These are phyloP conservation scores for Fusarium subglutinans DNA, from an alignment of 2,329 filamentous ascomycete genomes.

Conservation along the genomic window DNA sequence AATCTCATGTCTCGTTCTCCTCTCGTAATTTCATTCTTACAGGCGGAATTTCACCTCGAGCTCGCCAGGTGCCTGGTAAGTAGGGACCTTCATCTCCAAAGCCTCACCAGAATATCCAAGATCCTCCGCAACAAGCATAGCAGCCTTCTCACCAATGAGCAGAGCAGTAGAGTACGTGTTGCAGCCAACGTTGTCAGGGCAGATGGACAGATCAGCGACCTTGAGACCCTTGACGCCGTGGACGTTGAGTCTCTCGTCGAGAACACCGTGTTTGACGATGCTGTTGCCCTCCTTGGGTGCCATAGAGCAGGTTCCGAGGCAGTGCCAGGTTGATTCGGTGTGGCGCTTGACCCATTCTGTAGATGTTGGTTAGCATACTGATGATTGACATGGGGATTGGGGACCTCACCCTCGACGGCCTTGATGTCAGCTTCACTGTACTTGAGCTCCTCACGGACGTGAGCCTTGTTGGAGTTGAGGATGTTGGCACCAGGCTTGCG, in stretches of 20 bases:
- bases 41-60: constrained; percentile 52
- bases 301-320: constrained; percentile 76
- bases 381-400: fast-evolving
- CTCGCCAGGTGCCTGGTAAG: constrained; percentile 67
- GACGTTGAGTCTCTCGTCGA: constrained; percentile 81
- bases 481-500: constrained; percentile 54
- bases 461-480: constrained; percentile 72
- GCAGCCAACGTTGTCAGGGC: constrained; percentile 80
- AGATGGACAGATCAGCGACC: constrained; percentile 80
- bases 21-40: constrained; percentile 36
- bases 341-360: constrained; percentile 72
- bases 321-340: constrained; percentile 71
- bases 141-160: constrained; percentile 43
- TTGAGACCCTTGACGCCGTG: constrained; percentile 81
- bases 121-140: constrained; percentile 76
- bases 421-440: constrained; percentile 72
- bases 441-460: constrained; percentile 69
- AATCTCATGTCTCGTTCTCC: neutral
- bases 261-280: constrained; percentile 81
- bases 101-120: constrained; percentile 77
- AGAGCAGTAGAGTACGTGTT: constrained; percentile 62
- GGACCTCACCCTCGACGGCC: constrained; percentile 65
- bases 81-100: constrained; percentile 79
- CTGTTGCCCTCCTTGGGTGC: constrained; percentile 79
- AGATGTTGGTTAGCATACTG: neutral